Conservation (phyloP, 495 filamentous ascomycete genomes). For the Penicillium dipodomyicola region DNA sequence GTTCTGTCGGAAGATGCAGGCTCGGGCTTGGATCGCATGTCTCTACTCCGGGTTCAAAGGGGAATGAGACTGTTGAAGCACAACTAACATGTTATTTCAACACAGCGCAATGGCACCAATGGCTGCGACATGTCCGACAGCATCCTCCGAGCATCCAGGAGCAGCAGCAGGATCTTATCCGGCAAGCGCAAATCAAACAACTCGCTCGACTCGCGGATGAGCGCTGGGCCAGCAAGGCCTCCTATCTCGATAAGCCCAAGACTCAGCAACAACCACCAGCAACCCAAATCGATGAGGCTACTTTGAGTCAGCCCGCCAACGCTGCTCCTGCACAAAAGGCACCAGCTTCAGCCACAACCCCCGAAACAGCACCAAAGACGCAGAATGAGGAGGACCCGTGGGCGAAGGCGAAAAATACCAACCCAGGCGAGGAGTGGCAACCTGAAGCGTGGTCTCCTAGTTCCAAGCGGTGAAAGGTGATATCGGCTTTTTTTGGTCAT, state of each 20-base stretch:
- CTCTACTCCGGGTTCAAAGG: neutral
- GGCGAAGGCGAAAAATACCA: slow-evolving; percentile 44
- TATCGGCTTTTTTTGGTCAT: neutral
- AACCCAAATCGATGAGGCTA: slow-evolving; percentile 35
- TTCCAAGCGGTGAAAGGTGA: slow-evolving; percentile 32
- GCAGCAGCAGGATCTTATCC: slow-evolving; percentile 64
- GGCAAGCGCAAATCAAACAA: slow-evolving; percentile 66
- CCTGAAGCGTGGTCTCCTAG: slow-evolving; percentile 65
- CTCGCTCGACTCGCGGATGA: slow-evolving; percentile 79
- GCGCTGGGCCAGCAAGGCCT: slow-evolving; percentile 77
- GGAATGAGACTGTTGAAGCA: neutral
- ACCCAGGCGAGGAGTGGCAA: slow-evolving; percentile 73
- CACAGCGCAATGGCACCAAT: slow-evolving; percentile 88
- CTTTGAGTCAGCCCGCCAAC: slow-evolving; percentile 19
- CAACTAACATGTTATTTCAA: slow-evolving; percentile 20
- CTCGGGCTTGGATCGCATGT: neutral
- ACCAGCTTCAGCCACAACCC: neutral
- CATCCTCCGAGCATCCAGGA: slow-evolving; percentile 71
- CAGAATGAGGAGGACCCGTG: slow-evolving; percentile 56
- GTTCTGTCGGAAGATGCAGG: slow-evolving; percentile 15
- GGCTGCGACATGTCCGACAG: slow-evolving; percentile 80
- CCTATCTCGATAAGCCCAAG: slow-evolving; percentile 57
- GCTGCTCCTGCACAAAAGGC: slow-evolving; percentile 16
- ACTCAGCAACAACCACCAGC: slow-evolving; percentile 43
- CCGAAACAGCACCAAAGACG: slow-evolving; percentile 13